These are phyloP conservation scores for Neoboletus brunneissimus DNA, from an alignment of 768 basidiomycete genomes.

Conservation along the genomic window DNA sequence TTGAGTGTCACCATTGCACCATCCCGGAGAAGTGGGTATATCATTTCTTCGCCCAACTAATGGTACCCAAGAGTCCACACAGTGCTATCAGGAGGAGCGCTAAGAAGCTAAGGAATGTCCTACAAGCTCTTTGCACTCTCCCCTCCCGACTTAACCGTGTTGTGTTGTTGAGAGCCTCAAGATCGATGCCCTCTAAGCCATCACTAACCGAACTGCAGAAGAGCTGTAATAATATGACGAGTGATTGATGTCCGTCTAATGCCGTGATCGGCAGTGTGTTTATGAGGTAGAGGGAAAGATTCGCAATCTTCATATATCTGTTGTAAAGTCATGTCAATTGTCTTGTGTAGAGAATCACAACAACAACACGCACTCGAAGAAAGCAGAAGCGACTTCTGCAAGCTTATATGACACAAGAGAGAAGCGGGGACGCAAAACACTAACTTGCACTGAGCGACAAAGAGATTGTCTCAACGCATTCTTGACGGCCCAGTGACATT, in stretches of 20 bases:
- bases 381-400: conserved; percentile 22
- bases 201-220: conserved; percentile 1
- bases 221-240: conserved; percentile 36
- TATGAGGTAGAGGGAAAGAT: conserved; percentile 78
- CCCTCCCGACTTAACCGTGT: conserved; percentile 5
- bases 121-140: conserved; percentile 14
- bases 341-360: not conserved
- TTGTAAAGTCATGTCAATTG: not conserved
- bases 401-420: conserved; percentile 27
- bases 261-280: conserved; percentile 73
- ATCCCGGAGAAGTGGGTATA: not conserved
- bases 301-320: conserved; percentile 63
- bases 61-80: conserved; percentile 20
- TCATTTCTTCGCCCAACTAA: conserved; percentile 22
- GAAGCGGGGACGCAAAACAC: conserved; percentile 41
- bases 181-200: conserved; percentile 13
- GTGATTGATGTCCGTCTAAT: conserved; percentile 68
- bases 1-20: not conserved
- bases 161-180: conserved; percentile 16
- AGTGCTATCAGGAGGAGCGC: conserved; percentile 22
- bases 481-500: not conserved
- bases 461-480: not conserved
- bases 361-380: conserved; percentile 53
- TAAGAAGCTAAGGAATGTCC: conserved; percentile 14
- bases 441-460: conserved; percentile 47